phyloP scores from a whole-genome alignment of 1,284 basidiomycete species.

The Retiboletus flavoniger region DNA sequence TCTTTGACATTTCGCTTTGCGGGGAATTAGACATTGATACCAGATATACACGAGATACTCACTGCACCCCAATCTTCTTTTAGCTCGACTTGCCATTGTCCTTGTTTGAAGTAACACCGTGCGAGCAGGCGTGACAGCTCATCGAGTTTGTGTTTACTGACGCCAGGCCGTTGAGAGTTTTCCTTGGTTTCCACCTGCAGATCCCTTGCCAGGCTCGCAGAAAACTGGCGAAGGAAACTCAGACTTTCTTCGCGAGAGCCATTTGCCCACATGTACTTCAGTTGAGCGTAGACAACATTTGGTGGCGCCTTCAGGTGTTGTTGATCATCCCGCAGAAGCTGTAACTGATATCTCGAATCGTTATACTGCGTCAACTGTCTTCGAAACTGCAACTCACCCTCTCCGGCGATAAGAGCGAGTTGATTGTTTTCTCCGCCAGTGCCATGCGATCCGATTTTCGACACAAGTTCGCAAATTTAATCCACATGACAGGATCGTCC shows the following conservation, averaged over 20 bases:
- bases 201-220: slow-evolving; percentile 73
- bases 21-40: slow-evolving; percentile 9
- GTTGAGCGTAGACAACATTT: slow-evolving; percentile 94
- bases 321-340: slow-evolving; percentile 46
- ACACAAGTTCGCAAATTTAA: slow-evolving; percentile 87
- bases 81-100: slow-evolving; percentile 89
- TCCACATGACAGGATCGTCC: slow-evolving; percentile 98
- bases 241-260: slow-evolving; percentile 80
- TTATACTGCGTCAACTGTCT: slow-evolving; percentile 4
- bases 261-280: slow-evolving; percentile 96
- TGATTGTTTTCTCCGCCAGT: slow-evolving; percentile 96
- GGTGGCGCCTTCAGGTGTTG: slow-evolving; percentile 83
- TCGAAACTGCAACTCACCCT: slow-evolving; percentile 40
- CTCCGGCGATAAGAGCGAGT: slow-evolving; percentile 78
- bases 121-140: slow-evolving; percentile 90
- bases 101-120: slow-evolving; percentile 95
- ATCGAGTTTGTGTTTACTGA: slow-evolving; percentile 62
- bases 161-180: slow-evolving; percentile 45
- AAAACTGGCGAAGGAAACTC: slow-evolving; percentile 86
- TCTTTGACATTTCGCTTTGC: slow-evolving; percentile 73
- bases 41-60: slow-evolving; percentile 31
- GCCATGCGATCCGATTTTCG: slow-evolving; percentile 84
- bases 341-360: slow-evolving; percentile 28
- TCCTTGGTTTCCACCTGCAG: slow-evolving; percentile 59
- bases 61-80: slow-evolving; percentile 80